Conservation (phyloP, 2,329 filamentous ascomycete species). For the Ophidiomyces ophidiicola region DNA sequence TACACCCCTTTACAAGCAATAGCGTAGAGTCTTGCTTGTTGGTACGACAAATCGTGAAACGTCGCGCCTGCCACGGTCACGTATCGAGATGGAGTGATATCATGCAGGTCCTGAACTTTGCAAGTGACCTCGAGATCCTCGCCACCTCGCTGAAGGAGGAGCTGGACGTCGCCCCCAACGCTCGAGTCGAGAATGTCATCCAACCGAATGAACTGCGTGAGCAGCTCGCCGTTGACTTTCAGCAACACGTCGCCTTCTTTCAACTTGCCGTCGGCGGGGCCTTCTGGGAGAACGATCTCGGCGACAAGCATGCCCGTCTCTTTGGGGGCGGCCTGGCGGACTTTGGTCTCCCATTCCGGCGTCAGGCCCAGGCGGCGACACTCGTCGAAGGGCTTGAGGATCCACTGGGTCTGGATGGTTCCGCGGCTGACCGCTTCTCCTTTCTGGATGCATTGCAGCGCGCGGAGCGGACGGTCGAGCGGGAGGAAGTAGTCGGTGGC, state of each 20-base stretch:
- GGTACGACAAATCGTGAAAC: conserved; percentile 94
- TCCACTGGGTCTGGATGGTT: conserved; percentile 96
- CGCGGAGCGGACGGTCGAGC: conserved; percentile 76
- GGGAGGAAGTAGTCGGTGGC: conserved; percentile 97
- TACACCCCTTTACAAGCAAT: conserved; percentile 87
- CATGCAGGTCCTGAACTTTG: conserved; percentile 76
- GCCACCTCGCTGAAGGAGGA: conserved; percentile 80
- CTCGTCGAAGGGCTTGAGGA: conserved; percentile 95
- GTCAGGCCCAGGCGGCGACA: conserved; percentile 79
- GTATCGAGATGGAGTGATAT: conserved; percentile 90
- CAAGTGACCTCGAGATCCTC: conserved; percentile 76
- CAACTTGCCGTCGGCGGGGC: conserved; percentile 73
- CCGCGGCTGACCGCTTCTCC: conserved; percentile 68
- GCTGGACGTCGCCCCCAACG: conserved; percentile 61
- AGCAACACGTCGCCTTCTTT: conserved; percentile 90
- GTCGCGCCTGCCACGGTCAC: conserved; percentile 86
- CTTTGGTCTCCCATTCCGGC: conserved; percentile 71
- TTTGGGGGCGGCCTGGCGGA: conserved; percentile 71
- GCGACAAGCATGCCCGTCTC: conserved; percentile 96
- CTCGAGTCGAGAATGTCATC: conserved; percentile 85
- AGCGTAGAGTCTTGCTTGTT: conserved; percentile 90
- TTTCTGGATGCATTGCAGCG: conserved; percentile 71
- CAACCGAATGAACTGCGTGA: conserved; percentile 83
- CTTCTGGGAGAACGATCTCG: conserved; percentile 84
- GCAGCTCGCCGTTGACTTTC: conserved; percentile 82